Base-by-base conservation (phyloP, 345 rosid genomes). In the Populus deltoides region DNA sequence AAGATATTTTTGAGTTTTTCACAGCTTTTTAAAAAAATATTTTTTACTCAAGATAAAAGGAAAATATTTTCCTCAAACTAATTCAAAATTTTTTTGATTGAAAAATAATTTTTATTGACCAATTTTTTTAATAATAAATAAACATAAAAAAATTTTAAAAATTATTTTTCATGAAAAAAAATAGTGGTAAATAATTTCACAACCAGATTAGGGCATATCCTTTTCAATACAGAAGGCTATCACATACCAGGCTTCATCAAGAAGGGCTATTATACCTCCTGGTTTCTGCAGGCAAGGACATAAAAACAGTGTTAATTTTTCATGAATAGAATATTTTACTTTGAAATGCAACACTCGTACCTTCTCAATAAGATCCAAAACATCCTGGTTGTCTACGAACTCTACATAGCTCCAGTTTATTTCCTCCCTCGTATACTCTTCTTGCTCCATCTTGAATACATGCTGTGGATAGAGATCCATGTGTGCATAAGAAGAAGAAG, bases 371-470 rank as follows among this genome's bases (percentile, higher is more conserved):
- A 92, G 90, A 78, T 92, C 97, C 84, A 92, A 79, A 72, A 92
- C 92, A 82, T 89, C 94, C 72, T 90, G 93, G 81, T 92, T 92
- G 74, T 89, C 97, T 31, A 92, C 89, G 75, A 90, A 92, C 81
- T 92, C 97, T 25, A 90, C 89, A 65, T 92, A 89, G 85, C 92
- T 92, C 97, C 94, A 90, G 81, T 92, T 75, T 22, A 92, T 92
- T 78, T 89, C 92, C 78, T 92, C 94, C 74, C 84, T 87, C 24
- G 87, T 89, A 55, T 89, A 92, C 49, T 90, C 92, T 71, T 92
- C 97, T 82, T 88, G 92, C 80, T 92, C 92, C 97, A 92, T 90
- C 82, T 92, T 88, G 79, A 92, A 90, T 18, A 92, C 97, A 79
- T 92, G 93, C 91, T 92, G 91, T 77, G 76, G 66, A 75, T 78